Evolutionary conservation across 345 rosid genomes (phyloP).

Genomic region (Acer negundo): DNA sequence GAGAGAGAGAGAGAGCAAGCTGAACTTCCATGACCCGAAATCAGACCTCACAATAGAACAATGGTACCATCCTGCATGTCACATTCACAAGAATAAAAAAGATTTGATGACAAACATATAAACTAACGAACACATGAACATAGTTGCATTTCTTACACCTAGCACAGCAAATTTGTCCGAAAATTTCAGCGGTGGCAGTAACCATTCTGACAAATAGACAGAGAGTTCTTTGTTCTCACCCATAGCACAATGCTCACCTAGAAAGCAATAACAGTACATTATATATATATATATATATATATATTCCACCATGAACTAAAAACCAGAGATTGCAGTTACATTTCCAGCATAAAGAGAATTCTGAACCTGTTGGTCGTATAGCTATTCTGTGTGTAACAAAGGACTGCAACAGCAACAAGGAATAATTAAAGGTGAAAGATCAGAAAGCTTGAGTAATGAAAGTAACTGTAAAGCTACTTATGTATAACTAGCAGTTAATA

Average conservation of each 20-base stretch:
- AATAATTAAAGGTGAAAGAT: conserved; percentile 6
- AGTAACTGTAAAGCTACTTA: not conserved
- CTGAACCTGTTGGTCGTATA: conserved; percentile 47
- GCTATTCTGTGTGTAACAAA: conserved; percentile 70
- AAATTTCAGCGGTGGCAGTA: conserved; percentile 49
- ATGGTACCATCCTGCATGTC: conserved; percentile 26
- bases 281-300: too few species aligned
- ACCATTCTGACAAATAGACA: conserved; percentile 54
- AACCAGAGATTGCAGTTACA: not conserved
- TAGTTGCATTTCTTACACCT: conserved; percentile 47
- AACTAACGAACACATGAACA: too few species aligned
- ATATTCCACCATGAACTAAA: not conserved
- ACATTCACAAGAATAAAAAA: not conserved
- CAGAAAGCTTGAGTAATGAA: not conserved
- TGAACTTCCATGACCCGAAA: not conserved
- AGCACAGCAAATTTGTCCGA: conserved; percentile 53
- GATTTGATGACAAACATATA: too few species aligned
- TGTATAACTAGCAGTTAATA: not conserved
- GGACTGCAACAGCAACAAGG: conserved; percentile 47
- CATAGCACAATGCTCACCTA: conserved; percentile 41
- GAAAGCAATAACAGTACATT: conserved; percentile 15
- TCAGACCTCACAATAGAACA: conserved; percentile 1
- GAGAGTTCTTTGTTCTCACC: conserved; percentile 20
- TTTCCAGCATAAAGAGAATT: not conserved
- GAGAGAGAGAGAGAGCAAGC: not conserved